Evolutionary conservation across 129 eudicot genomes (phyloP), one percentile per base, ranked within the genome.

Genomic region (Artemisia tridentata): DNA sequence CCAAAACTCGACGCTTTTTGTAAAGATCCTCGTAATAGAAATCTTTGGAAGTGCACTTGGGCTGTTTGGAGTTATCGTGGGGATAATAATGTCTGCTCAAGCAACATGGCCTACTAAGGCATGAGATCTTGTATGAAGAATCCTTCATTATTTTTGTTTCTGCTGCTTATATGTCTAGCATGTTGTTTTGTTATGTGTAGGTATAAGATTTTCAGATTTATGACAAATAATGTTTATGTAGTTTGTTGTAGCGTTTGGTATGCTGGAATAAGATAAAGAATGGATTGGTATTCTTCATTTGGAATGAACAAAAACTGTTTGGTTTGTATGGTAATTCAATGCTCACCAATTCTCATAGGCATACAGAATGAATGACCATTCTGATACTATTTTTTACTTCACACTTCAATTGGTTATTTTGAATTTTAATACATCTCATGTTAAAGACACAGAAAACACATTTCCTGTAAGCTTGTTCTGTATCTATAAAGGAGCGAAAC

Each of bases 11-110:
- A 72, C 98, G 2, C 97, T 93, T 38, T 93, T 93, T 49, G 98
- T 89, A 9, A 93, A 93, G 92, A 93, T 89, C 31, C 88, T 93
- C 11, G 98, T 93, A 67, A 92, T 89, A 43, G 98, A 89, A 80
- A 92, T 92, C 51, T 92, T 92, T 11, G 98, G 95, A 57, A 89
- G 96, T 55, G 98, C 98, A 56, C 95, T 92, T 54, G 98, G 98
- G 49, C 80, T 92, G 81, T 92, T 92, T 81, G 98, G 98, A 54
- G 98, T 92, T n/a, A 92, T 92, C 29, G 98, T 92, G 41, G 96
- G 98, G 49, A 92, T 92, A 17, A 92, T 92, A 71, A 92, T 92
- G 96, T 92, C 98, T 17, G 96, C 98, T 74, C 98, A 92, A 87
- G 98, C 98, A 47, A 83, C 96, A 13, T 92, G 98, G 98, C 98